Base-by-base conservation (phyloP, 2,329 filamentous ascomycete species). In the Colletotrichum siamense region DNA sequence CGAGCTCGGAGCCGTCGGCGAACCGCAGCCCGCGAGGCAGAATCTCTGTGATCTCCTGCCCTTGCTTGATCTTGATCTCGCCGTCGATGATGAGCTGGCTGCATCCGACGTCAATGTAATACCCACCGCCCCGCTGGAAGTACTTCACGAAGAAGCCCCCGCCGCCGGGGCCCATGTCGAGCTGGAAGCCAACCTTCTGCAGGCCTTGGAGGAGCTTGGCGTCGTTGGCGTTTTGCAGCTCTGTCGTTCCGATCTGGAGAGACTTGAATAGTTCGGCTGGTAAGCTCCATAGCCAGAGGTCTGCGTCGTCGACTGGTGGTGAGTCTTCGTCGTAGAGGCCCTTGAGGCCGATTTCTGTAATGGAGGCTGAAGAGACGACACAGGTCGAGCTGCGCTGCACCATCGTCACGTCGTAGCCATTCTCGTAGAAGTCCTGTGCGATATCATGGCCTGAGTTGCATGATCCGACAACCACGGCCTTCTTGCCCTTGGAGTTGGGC, bases 361-460 rank as follows among this genome's bases (percentile, higher is more conserved):
- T 87, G 2, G 89, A 86, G 8, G 88, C 82, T 7, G 90, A 91
- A 0, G 91, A 90, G 0, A 94, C 86, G 3, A 95, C 92, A 69
- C 89, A 91, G 0, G 94, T 95, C 7, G 89, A 91, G 2, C 90
- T 92, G 8, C 94, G 89, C 83, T 95, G 94, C 0, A 95, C 88
- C 83, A 95, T 92, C 0, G 93, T 95, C 3, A 95, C 90, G 7
- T 91, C 86, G 78, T 92, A 93, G 0, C 94, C 94, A 64, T 92
- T 91, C 79, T 94, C 92, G 44, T 90, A 88, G 79, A 89, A 94
- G 77, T 94, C 92, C 72, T 94, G 92, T 0, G 92, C 90, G 72
- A 95, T 94, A 77, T 95, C 93, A 78, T 94, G 92, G 8, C 88
- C 92, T 0, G 92, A 94, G 82, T 94, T 95, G 83, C 93, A 94